These are phyloP conservation scores for Purshia tridentata DNA, from an alignment of 306 rosid species.

Conservation along the genomic window DNA sequence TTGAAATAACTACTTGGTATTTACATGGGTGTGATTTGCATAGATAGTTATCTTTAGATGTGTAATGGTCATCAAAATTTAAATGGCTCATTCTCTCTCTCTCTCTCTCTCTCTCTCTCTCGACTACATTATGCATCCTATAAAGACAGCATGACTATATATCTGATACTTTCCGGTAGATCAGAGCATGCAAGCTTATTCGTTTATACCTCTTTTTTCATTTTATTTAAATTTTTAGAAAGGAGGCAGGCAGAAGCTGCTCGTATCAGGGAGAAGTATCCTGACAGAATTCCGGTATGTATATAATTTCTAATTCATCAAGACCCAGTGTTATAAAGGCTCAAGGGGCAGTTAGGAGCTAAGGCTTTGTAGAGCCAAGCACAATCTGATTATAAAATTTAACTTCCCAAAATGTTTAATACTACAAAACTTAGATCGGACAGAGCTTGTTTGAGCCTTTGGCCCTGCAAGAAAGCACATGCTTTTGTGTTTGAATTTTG, in stretches of 20 bases:
- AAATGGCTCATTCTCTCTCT: not conserved
- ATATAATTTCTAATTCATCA: constrained; percentile 10
- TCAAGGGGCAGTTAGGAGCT: not conserved
- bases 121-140: not conserved
- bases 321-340: not conserved
- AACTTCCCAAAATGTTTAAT: not conserved
- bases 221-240: constrained; percentile 31
- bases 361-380: not conserved
- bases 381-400: not conserved
- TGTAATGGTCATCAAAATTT: not conserved
- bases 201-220: not conserved
- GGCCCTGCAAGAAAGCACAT: not conserved
- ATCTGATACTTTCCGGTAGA: not conserved
- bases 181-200: not conserved
- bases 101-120: constrained; percentile 1
- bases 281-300: constrained; percentile 82
- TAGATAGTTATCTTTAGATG: not conserved
- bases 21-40: not conserved
- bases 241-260: constrained; percentile 93
- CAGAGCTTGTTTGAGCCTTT: not conserved
- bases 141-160: not conserved
- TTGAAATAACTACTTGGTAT: not conserved
- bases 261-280: constrained; percentile 85
- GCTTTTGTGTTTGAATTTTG: not conserved
- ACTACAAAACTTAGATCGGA: not conserved